phyloP scores from a whole-genome alignment of 2,329 filamentous ascomycete genomes.

The Penicillium occitanis region DNA sequence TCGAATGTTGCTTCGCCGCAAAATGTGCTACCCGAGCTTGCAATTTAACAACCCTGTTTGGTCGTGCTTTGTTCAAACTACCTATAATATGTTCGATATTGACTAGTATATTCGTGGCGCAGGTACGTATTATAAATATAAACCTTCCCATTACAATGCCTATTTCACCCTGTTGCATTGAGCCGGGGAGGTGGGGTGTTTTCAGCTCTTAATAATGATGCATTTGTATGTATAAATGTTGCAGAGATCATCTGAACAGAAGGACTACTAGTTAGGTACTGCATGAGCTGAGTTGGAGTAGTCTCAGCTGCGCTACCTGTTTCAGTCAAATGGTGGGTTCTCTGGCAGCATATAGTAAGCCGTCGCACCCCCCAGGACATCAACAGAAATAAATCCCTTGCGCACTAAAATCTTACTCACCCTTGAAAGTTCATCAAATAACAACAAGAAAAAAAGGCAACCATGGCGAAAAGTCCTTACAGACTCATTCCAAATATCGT shows the following conservation, averaged over 20 bases:
- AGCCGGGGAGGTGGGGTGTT: background rate
- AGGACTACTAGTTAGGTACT: background rate
- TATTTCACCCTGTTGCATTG: background rate
- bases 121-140: background rate
- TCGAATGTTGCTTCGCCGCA: background rate
- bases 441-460: background rate
- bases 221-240: background rate
- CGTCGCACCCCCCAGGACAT: background rate
- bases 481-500: constrained; percentile 36
- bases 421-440: background rate
- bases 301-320: background rate
- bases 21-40: background rate
- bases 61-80: background rate
- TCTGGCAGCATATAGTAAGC: background rate
- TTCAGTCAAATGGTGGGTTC: background rate
- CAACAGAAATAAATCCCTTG: background rate
- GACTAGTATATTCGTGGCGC: background rate
- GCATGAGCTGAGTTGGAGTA: background rate
- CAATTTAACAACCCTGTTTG: background rate
- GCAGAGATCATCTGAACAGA: background rate
- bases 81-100: background rate
- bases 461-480: constrained; percentile 3
- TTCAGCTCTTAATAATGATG: background rate
- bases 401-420: background rate
- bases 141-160: background rate